Base-by-base conservation (phyloP, 192 early-diverging fungal genomes). In the Spizellomyces punctatus region DNA sequence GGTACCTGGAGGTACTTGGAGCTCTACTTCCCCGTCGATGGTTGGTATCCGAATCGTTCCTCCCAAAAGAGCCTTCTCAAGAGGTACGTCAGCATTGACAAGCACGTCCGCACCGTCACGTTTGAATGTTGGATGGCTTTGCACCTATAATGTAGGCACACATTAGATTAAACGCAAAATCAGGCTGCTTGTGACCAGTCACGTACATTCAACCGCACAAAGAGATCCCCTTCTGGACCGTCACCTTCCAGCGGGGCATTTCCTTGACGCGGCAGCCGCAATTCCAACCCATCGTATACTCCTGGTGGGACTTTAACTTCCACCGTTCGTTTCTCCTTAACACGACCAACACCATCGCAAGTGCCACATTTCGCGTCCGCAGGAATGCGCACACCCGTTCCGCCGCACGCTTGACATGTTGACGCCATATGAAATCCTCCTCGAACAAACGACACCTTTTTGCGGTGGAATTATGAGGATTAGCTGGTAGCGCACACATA, bases 11-110 rank as follows among this genome's bases (percentile, higher is more conserved):
- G 89, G 89, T 50, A 99, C 77, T 57, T 88, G 93, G 44, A 99
- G 78, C 63, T 99, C 96, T 1, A 98, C 94, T 70, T 96, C 93
- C 43, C 97, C 96, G 76, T 99, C 96, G 8, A 99, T 86, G 8
- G 97, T 98, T 2, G 94, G 95, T 14, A 99, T 88, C 6, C 89
- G 83, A 6, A 97, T 77, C 1, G 82, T 82, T 56, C 97, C 97
- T 45, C 97, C 97, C 47, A 99, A 78, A 6, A 95, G 80, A 6
- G 97, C 97, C 2, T 86, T 92, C 16, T 89, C 83, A 69, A 99
- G 88, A 8, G 97, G 96, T 16, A 99, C 81, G 2, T 75, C 75
- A 5, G 89, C 85, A 27, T 91, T 83, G 10, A 91, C 83, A 73
- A 91, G 89, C 22, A 98, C 82, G 69, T 96, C 91, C 2, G 82